A percentile compares a stretch with the other conserved stretches of the same genome.
Conservation (phyloP, 345 rosid genomes). For the Litchi chinensis region DNA sequence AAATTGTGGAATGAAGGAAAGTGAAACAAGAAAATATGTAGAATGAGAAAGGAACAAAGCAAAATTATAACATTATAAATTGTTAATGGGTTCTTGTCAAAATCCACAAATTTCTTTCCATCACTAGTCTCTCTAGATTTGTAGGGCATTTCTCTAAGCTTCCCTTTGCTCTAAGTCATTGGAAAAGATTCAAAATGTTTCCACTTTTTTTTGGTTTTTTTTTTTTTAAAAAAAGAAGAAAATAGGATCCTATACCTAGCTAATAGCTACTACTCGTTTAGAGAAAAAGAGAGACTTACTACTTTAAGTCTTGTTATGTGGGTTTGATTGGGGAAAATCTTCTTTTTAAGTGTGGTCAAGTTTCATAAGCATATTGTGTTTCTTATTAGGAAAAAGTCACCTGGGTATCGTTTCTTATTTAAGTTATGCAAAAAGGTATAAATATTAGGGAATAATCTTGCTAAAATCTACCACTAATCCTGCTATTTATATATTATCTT, state of each 20-base stretch:
- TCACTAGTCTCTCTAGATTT: conserved; percentile 35
- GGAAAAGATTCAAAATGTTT: conserved; percentile 56
- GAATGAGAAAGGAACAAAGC: conserved; percentile 26
- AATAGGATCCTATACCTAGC: conserved; percentile 28
- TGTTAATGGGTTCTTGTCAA: conserved; percentile 44
- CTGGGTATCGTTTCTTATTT: conserved; percentile 27
- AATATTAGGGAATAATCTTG: conserved; percentile 23
- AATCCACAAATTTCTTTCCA: conserved; percentile 34
- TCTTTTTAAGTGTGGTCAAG: conserved; percentile 28
- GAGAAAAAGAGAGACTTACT: conserved; percentile 24
- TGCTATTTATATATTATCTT: not conserved
- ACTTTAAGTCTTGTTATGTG: conserved; percentile 35
- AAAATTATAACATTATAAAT: conserved; percentile 1
- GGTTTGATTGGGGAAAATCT: conserved; percentile 31
- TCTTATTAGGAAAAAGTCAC: conserved; percentile 28
- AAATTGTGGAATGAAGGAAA: conserved; percentile 27
- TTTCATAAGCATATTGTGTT: conserved; percentile 34
- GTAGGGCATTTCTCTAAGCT: conserved; percentile 36
- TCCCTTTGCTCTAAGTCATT: conserved; percentile 42
- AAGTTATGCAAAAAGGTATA: conserved; percentile 22
- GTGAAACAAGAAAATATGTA: conserved; percentile 27
- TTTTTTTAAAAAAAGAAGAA: not conserved
- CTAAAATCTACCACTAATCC: conserved; percentile 25
- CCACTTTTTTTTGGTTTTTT: conserved; percentile 26
- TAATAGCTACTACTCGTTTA: conserved; percentile 9